Base-by-base conservation (phyloP, 2,329 filamentous ascomycete genomes). In the Talaromyces rugulosus region DNA sequence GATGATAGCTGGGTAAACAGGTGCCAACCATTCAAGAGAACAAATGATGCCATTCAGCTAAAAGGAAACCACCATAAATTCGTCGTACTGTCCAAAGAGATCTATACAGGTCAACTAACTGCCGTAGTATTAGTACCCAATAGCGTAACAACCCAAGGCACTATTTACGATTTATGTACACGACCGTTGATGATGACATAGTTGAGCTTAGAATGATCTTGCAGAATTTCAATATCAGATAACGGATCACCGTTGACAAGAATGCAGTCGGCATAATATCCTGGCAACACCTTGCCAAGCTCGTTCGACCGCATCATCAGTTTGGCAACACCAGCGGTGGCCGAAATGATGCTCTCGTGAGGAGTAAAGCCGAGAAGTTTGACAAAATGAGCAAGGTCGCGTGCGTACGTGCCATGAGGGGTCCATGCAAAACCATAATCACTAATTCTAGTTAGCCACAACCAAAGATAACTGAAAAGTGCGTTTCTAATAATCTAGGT, bases 401-500 rank as follows among this genome's bases (percentile, higher is more conserved):
- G 73, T 1, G 80, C 78, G 64, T 82, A 82, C 0, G 79, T 81
- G 6, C 80, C 80, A 50, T 82, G 79, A 0, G 79, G 80, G 0
- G 77, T 78, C 80, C 79, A 82, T 1, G 79, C 76, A 58, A 82
- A 81, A 4, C 79, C 78, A 56, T 80, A 82, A 63, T 81, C 78
- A 28, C 42, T 47, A 9, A 3, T 47, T n/a, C 16, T 7, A 18
- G n/a, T 47, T n/a, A 47, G 42, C 42, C 18, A 47, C 7, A 9
- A 47, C 8, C 9, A 23, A 23, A 11, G 34, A 47, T 1, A 18
- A 42, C 3, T 9, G n/a, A 44, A 34, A 12, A 34, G 9, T 4
- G 11, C 11, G 33, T 12, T 12, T 12, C 11, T 34, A 12, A 34
- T 12, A 34, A 34, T 12, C 33, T 5, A 34, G 34, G 12, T 16